Evolutionary conservation across 441 rosid genomes (phyloP), one percentile per base, ranked within the genome.

Genomic region (Dalechampia spathulata): DNA sequence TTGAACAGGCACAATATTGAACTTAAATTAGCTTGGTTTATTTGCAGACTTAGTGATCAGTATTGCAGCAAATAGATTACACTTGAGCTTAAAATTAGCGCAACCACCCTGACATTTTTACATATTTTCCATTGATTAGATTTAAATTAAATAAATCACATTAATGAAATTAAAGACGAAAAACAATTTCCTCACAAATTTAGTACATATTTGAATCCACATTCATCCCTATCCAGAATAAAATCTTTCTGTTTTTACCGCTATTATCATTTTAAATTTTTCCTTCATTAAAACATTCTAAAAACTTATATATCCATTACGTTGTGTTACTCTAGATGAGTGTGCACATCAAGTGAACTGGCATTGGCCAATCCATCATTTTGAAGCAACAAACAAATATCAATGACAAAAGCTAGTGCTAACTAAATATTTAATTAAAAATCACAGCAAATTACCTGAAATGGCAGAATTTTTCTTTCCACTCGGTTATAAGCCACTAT

Each of bases 401-500:
- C 11, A 13, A 63, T 12, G 7, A 41, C 5, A n/a, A n/a, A n/a
- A n/a, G n/a, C 23, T 49, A 27, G 50, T 17, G 30, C 6, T 17
- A 5, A 12, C 30, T n/a, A 4, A 16, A 39, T 14, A 14, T 1
- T 32, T 40, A 16, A 49, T 27, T 25, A 8, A 48, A 12, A 39
- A 12, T n/a, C n/a, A n/a, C n/a, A 19, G 27, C 25, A 56, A 3
- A 17, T 61, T 75, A 93, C 99, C 99, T 89, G 97, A 69, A 89
- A 93, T 52, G 96, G 90, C 32, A 93, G 79, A 68, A 93, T 93
- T 69, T 77, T 87, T 55, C 68, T 69, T 55, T 82, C 82, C 57
- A 69, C 93, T 52, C 83, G 69, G 61, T 87, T 94, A 50, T 76
- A 87, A 72, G 89, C 99, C 72, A 89, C 97, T 71, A 93, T 71